Percentiles rank a stretch among this genome's conserved stretches.
Conservation (phyloP, 2,329 filamentous ascomycete genomes). For the Verticillium isaacii region DNA sequence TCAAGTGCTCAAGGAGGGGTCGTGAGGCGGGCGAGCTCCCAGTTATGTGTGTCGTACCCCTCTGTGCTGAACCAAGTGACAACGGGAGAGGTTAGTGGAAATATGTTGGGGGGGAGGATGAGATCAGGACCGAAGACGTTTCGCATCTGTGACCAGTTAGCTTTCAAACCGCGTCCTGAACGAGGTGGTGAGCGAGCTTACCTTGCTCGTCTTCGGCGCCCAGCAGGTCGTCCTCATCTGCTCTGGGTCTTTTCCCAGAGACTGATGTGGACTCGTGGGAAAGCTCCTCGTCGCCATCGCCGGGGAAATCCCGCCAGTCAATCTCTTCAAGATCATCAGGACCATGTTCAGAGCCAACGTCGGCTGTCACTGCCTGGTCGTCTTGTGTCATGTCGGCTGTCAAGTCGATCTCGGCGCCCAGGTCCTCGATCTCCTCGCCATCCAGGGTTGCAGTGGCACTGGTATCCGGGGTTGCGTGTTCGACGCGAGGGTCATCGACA, state of each 20-base stretch:
- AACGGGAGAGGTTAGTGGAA: background rate
- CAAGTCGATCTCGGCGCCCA: conserved; percentile 11
- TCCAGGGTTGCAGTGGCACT: conserved; percentile 27
- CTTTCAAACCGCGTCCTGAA: background rate
- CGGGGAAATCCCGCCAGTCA: conserved; percentile 20
- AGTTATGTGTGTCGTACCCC: background rate
- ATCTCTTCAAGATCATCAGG: conserved; percentile 15
- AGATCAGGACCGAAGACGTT: conserved; percentile 12
- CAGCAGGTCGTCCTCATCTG: conserved; percentile 16
- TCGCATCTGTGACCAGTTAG: background rate
- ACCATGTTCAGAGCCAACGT: background rate
- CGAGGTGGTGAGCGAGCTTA: conserved; percentile 2
- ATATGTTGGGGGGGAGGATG: background rate
- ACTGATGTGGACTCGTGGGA: conserved; percentile 5
- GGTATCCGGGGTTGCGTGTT: conserved; percentile 14
- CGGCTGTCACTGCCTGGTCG: background rate
- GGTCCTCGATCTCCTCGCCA: conserved; percentile 26
- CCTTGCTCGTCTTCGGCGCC: conserved; percentile 17
- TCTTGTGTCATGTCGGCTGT: background rate
- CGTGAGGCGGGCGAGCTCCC: background rate
- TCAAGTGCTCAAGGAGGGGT: background rate
- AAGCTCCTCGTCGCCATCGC: conserved; percentile 10
- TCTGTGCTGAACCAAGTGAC: background rate
- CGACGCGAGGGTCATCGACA: conserved; percentile 1
- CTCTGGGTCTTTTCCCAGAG: conserved; percentile 15